Evolutionary conservation across 2,329 filamentous ascomycete species (phyloP).

Genomic region (Talaromyces sp.): DNA sequence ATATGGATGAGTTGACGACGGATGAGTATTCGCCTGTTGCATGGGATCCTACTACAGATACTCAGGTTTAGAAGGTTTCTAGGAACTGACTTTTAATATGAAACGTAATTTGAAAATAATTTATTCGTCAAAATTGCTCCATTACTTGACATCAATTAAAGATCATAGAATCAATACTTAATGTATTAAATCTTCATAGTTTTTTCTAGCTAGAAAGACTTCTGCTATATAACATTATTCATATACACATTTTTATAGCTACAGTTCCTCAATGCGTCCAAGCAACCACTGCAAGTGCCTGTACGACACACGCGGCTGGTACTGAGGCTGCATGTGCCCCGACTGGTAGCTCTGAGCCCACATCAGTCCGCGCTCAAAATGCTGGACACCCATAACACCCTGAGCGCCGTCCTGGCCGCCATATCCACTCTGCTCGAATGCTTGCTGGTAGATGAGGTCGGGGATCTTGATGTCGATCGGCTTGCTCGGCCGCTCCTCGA

Average conservation of each 20-base stretch:
- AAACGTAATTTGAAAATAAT: too few species aligned
- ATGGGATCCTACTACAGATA: not conserved
- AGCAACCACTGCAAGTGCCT: slow-evolving; percentile 51
- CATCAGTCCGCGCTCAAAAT: slow-evolving; percentile 71
- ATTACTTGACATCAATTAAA: too few species aligned
- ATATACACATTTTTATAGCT: not conserved
- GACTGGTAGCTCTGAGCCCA: slow-evolving; percentile 45
- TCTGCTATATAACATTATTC: not conserved
- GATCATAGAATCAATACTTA: too few species aligned
- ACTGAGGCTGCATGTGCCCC: slow-evolving; percentile 49
- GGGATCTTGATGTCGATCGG: slow-evolving; percentile 26
- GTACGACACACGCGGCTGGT: slow-evolving; percentile 62
- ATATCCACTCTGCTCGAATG: slow-evolving; percentile 51
- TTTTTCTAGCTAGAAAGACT: not conserved
- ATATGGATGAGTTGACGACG: slow-evolving; percentile 52
- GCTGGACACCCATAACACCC: slow-evolving; percentile 63
- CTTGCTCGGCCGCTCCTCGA: slow-evolving; percentile 51
- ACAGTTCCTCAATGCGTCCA: slow-evolving; percentile 16
- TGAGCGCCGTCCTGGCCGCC: slow-evolving; percentile 58
- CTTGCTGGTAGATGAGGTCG: slow-evolving; percentile 50
- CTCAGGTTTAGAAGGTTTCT: not conserved
- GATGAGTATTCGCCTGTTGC: slow-evolving; percentile 37
- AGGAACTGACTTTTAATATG: too few species aligned
- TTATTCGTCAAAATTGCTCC: too few species aligned
- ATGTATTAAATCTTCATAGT: not conserved